Evolutionary conservation across 1,139 yeast species (phyloP).

Genomic region (Candida smagusa): DNA sequence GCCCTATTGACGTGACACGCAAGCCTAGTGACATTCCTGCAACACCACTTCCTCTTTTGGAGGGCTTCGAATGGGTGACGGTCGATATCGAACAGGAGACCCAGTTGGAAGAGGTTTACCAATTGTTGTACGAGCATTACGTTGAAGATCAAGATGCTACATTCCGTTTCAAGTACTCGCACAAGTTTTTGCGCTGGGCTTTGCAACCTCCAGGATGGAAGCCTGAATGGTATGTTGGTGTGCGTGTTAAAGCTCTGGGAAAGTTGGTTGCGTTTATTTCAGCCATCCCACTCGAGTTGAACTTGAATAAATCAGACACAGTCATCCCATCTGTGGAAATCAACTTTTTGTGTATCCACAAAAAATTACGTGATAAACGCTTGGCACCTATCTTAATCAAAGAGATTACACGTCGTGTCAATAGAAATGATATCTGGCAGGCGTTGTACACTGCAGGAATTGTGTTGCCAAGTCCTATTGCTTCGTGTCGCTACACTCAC

Average conservation of each 20-base stretch:
- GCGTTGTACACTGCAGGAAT: slow-evolving; percentile 94
- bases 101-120: slow-evolving; percentile 72
- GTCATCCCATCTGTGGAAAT: slow-evolving; percentile 75
- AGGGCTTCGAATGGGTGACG: slow-evolving; percentile 86
- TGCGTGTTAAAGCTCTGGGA: slow-evolving; percentile 71
- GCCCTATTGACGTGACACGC: slow-evolving; percentile 73
- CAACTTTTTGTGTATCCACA: slow-evolving; percentile 91
- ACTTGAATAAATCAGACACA: slow-evolving; percentile 51
- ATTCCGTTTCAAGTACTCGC: slow-evolving; percentile 85
- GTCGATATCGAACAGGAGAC: slow-evolving; percentile 59
- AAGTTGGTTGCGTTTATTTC: slow-evolving; percentile 89
- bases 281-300: slow-evolving; percentile 76
- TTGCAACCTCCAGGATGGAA: slow-evolving; percentile 92
- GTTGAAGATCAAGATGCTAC: slow-evolving; percentile 93
- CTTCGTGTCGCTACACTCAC: slow-evolving; percentile 91
- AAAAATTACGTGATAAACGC: slow-evolving; percentile 88
- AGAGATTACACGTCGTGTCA: slow-evolving; percentile 92
- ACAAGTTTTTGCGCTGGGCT: slow-evolving; percentile 88
- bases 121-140: slow-evolving; percentile 79
- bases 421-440: slow-evolving; percentile 84
- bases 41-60: slow-evolving; percentile 65
- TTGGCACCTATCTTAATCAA: slow-evolving; percentile 91
- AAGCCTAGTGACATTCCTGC: slow-evolving; percentile 70
- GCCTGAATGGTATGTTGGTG: slow-evolving; percentile 90
- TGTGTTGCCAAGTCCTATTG: slow-evolving; percentile 84